These are phyloP conservation scores for Halophytophthora batemanensis DNA, from an alignment of 352 stramenopile genomes.

Conservation along the genomic window DNA sequence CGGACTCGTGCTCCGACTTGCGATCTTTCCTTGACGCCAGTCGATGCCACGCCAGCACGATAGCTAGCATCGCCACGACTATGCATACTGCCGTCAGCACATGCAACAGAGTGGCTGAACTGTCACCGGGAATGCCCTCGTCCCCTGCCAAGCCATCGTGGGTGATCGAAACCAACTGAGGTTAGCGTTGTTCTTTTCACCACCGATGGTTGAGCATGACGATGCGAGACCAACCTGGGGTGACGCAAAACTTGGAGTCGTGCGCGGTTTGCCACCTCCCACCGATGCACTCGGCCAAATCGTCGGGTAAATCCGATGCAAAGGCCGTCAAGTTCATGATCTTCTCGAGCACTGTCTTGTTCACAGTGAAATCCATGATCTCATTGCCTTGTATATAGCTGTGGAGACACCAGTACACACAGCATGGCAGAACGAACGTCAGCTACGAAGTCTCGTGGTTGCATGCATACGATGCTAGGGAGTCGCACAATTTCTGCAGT, in stretches of 20 bases:
- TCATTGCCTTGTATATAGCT: conserved; percentile 30
- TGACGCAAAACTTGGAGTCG: conserved; percentile 26
- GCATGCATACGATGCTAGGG: not conserved
- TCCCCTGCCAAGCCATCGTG: conserved; percentile 5
- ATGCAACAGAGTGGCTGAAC: conserved; percentile 15
- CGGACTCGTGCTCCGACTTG: conserved; percentile 12
- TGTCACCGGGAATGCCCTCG: too few relatives aligned
- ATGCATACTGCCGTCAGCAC: conserved; percentile 19
- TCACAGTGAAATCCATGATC: conserved; percentile 28
- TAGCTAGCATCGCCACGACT: conserved; percentile 26
- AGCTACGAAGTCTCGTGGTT: not conserved
- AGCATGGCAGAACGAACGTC: not conserved
- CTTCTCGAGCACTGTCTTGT: conserved; percentile 12
- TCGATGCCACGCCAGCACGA: conserved; percentile 20
- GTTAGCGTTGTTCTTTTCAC: conserved; percentile 2
- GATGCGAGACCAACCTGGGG: conserved; percentile 10
- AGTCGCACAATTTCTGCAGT: conserved; percentile 22
- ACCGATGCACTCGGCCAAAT: conserved; percentile 7
- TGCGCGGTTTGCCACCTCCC: conserved; percentile 25
- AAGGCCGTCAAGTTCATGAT: conserved; percentile 24
- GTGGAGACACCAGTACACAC: not conserved
- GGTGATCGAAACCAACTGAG: not conserved
- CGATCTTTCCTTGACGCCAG: conserved; percentile 14
- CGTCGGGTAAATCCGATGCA: conserved; percentile 10
- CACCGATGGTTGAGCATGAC: not conserved